Evolutionary conservation across 2,329 filamentous ascomycete species (phyloP).

Genomic region (Pleomassaria siparia): DNA sequence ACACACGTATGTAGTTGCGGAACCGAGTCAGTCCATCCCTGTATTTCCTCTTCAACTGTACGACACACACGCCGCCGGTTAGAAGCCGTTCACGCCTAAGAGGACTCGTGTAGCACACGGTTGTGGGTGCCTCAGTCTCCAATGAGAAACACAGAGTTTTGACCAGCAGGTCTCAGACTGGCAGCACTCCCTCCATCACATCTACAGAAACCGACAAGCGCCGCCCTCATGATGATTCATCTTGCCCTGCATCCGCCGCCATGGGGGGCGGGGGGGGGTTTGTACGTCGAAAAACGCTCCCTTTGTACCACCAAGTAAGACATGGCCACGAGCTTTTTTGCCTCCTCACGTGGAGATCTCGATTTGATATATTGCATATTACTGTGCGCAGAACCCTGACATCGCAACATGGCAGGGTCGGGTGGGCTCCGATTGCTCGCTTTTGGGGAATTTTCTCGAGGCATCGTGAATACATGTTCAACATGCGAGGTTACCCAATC

Average conservation of each 20-base stretch:
- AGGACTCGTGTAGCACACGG: not conserved
- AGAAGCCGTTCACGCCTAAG: not conserved
- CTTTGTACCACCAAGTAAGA: slow-evolving; percentile 19
- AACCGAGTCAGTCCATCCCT: too few species aligned
- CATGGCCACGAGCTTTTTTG: slow-evolving; percentile 10
- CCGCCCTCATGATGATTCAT: not conserved
- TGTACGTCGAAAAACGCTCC: slow-evolving; percentile 8
- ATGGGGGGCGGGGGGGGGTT: not conserved
- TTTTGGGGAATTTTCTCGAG: not conserved
- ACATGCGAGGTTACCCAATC: not conserved
- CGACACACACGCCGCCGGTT: not conserved
- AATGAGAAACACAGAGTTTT: not conserved
- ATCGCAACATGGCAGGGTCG: slow-evolving; percentile 6
- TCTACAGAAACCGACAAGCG: not conserved
- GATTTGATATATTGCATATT: slow-evolving; percentile 6
- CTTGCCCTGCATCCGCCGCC: slow-evolving; percentile 5
- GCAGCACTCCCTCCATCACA: not conserved
- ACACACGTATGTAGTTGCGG: too few species aligned
- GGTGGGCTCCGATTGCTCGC: not conserved
- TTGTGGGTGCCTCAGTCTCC: not conserved
- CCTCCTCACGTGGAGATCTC: slow-evolving; percentile 2
- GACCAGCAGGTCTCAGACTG: not conserved
- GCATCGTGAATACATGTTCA: not conserved
- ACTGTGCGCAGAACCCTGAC: slow-evolving; percentile 2
- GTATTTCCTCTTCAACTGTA: not conserved